Percentiles rank a stretch among this genome's conserved stretches.
Conservation (phyloP, 345 rosid species). For the Eucalyptus erythrocorys region DNA sequence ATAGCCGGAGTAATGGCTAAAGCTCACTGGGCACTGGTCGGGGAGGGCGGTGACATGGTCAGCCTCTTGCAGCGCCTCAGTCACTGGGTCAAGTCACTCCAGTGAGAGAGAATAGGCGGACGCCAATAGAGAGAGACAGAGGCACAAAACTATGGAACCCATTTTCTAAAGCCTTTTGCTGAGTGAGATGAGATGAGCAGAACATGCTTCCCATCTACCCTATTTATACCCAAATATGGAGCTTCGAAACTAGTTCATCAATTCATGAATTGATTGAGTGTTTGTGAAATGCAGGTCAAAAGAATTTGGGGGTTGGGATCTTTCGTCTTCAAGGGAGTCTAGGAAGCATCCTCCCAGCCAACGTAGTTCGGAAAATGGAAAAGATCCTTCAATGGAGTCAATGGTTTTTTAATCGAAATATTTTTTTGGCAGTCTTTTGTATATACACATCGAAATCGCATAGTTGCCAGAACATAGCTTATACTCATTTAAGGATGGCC, state of each 20-base stretch:
- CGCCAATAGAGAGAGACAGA: neutral
- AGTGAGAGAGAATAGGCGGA: neutral
- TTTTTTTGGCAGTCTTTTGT: neutral
- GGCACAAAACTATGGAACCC: neutral
- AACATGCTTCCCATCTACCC: neutral
- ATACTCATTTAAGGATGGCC: neutral
- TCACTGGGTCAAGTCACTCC: neutral
- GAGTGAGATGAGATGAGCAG: neutral
- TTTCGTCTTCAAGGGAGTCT: neutral
- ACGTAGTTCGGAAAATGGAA: neutral
- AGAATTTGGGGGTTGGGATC: neutral
- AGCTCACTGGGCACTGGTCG: conserved; percentile 44
- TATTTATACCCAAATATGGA: too few species aligned
- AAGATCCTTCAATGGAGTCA: neutral
- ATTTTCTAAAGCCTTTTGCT: neutral
- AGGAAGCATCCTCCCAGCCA: neutral
- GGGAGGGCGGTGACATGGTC: conserved; percentile 41
- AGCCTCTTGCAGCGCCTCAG: conserved; percentile 5
- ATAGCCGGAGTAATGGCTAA: conserved; percentile 58
- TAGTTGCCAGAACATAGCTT: neutral
- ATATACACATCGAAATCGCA: neutral
- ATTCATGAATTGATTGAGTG: too few species aligned
- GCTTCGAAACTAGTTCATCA: too few species aligned
- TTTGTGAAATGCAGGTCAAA: too few species aligned
- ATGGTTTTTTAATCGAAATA: neutral